Evolutionary conservation across 129 eudicot species (phyloP), one percentile per base, ranked within the genome.

Genomic region (Flaveria bidentis): DNA sequence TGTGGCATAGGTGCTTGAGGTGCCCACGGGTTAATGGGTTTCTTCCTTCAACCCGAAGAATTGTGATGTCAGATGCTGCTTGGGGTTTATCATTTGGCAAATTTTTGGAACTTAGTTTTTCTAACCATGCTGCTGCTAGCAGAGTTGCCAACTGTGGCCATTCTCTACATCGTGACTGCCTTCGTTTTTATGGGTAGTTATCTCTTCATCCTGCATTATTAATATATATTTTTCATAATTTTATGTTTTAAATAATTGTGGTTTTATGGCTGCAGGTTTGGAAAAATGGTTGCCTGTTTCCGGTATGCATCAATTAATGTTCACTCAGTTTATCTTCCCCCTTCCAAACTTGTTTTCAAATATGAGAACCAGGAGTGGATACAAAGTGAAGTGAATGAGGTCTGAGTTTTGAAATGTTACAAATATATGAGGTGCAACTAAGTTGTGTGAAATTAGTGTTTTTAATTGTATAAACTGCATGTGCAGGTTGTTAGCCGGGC

Each of bases 1-100:
- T 95, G 99, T 95, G 99, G 99, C 99, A 91, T 56, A 88, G 99
- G 79, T 95, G 99, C 89, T 81, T 95, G 78, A 84, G 79, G 78
- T 95, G 99, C 81, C 99, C 97, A 60, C 82, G 99, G 70, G 77
- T 81, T 15, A 85, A 83, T 56, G 97, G 99, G 63, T 89, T 85
- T 47, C 99, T 97, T 60, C 99, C 99, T 5, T 96, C 99, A 52
- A 95, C 97, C 36, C 86, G 89, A 80, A 87, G 99, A 75, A 79
- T 95, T 76, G 86, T 91, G 63, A 95, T 95, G 99, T 95, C 99
- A 42, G 99, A 95, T 87, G 99, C 99, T 83, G 99, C 99, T 7
- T 95, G 99, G 99, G 99, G 99, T 33, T 83, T 95, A 84, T 95
- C 99, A 4, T 95, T 95, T 71, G 99, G 99, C 52, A 95, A 95